These are phyloP conservation scores for Coleophoma crateriformis DNA, from an alignment of 2,329 filamentous ascomycete genomes.

Conservation along the genomic window DNA sequence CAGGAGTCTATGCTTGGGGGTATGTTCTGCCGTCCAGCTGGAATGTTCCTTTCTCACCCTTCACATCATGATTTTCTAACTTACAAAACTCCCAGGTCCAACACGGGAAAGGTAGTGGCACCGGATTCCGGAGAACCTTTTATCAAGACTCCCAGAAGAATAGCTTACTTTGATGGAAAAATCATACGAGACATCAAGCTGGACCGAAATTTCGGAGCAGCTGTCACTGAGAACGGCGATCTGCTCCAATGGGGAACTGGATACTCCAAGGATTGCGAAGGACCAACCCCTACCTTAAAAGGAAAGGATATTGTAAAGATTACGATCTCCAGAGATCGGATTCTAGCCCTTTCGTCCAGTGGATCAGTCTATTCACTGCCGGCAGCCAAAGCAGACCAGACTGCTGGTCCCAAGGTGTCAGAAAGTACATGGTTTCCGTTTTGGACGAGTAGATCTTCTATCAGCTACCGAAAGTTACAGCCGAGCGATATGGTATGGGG, in stretches of 20 bases:
- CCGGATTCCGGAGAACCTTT: conserved; percentile 72
- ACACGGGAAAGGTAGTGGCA: conserved; percentile 77
- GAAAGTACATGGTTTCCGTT: conserved; percentile 68
- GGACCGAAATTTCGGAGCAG: conserved; percentile 75
- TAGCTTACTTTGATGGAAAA: conserved; percentile 78
- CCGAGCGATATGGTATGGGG: conserved; percentile 59
- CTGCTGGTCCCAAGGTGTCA: conserved; percentile 54
- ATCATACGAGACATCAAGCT: conserved; percentile 84
- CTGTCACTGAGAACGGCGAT: conserved; percentile 82
- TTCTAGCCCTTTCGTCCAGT: conserved; percentile 69
- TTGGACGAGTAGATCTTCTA: conserved; percentile 50
- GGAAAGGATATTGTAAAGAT: conserved; percentile 79
- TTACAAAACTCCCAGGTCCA: conserved; percentile 41
- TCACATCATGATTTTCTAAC: no score
- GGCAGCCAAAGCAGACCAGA: conserved; percentile 67
- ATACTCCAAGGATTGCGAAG: conserved; percentile 58
- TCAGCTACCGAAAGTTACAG: conserved; percentile 70
- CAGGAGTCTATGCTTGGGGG: conserved; percentile 92
- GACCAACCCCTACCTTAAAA: conserved; percentile 66
- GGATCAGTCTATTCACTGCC: conserved; percentile 84
- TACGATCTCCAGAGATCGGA: conserved; percentile 73
- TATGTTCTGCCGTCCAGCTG: no score
- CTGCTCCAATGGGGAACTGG: conserved; percentile 85
- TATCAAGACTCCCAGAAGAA: conserved; percentile 74
- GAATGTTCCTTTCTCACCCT: no score